Evolutionary conservation across 2,329 filamentous ascomycete species (phyloP).

Genomic region (Aspergillus clavatus): DNA sequence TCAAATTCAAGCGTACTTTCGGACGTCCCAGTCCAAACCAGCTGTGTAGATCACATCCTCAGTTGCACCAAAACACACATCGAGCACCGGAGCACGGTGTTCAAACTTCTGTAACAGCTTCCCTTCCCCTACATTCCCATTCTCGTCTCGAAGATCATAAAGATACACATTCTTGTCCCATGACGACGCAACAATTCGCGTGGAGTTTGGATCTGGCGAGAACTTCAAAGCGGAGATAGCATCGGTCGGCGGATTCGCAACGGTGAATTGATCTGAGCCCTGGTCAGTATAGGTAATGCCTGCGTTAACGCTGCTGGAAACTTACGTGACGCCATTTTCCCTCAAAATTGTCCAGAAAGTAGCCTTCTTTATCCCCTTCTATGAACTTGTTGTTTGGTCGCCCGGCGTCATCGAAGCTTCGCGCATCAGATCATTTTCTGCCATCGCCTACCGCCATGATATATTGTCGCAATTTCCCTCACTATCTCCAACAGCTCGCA

Average conservation of each 20-base stretch:
- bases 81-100: constrained; percentile 79
- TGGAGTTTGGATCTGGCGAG: constrained; percentile 68
- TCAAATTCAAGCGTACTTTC: constrained; percentile 50
- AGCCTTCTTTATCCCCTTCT: background rate
- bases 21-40: constrained; percentile 82
- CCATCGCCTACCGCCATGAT: constrained; percentile 24
- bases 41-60: constrained; percentile 81
- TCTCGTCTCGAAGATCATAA: constrained; percentile 65
- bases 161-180: constrained; percentile 92
- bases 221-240: constrained; percentile 83
- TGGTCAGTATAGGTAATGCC: constrained; percentile 4
- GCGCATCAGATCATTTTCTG: constrained; percentile 30
- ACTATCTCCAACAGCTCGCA: constrained; percentile 16
- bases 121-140: constrained; percentile 53
- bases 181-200: constrained; percentile 80
- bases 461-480: constrained; percentile 26
- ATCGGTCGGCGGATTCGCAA: constrained; percentile 76
- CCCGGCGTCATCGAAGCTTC: constrained; percentile 23
- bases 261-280: constrained; percentile 65
- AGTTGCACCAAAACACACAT: constrained; percentile 82
- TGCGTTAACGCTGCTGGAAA: background rate
- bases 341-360: background rate
- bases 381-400: constrained; percentile 13
- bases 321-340: constrained; percentile 43
- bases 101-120: constrained; percentile 68